Conservation (phyloP, 163 green algal genomes). For the Volvox carteri region DNA sequence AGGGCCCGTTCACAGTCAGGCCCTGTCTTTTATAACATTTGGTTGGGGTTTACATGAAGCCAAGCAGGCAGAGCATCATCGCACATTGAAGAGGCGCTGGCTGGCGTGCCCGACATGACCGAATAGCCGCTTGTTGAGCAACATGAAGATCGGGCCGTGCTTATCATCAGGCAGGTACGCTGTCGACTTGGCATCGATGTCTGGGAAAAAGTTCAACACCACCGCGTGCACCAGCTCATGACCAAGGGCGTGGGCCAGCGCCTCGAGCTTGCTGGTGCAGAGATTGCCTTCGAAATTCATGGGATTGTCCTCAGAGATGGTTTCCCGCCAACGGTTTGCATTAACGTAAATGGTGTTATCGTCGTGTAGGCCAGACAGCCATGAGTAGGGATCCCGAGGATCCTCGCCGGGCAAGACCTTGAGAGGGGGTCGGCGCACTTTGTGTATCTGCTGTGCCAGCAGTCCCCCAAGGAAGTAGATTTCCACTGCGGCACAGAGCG, state of each 20-base stretch:
- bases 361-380: conserved; percentile 38
- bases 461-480: conserved; percentile 26
- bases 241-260: conserved; percentile 66
- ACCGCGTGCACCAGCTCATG: conserved; percentile 73
- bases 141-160: conserved; percentile 70
- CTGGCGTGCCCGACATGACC: conserved; percentile 61
- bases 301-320: conserved; percentile 49
- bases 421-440: neutral
- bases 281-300: conserved; percentile 65
- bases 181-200: conserved; percentile 59
- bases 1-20: too few species aligned
- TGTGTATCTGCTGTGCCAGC: neutral
- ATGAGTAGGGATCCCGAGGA: neutral
- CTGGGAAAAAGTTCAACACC: conserved; percentile 62
- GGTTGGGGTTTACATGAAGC: too few species aligned
- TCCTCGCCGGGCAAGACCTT: conserved; percentile 15
- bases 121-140: conserved; percentile 71
- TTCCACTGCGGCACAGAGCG: conserved; percentile 39
- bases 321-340: conserved; percentile 57
- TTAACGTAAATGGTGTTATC: conserved; percentile 64
- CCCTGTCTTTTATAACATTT: too few species aligned
- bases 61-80: too few species aligned
- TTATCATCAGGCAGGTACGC: conserved; percentile 64
- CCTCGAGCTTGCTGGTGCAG: conserved; percentile 63
- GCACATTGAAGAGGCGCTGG: conserved; percentile 33